Conservation (phyloP, 306 rosid genomes). For the Malus fusca region DNA sequence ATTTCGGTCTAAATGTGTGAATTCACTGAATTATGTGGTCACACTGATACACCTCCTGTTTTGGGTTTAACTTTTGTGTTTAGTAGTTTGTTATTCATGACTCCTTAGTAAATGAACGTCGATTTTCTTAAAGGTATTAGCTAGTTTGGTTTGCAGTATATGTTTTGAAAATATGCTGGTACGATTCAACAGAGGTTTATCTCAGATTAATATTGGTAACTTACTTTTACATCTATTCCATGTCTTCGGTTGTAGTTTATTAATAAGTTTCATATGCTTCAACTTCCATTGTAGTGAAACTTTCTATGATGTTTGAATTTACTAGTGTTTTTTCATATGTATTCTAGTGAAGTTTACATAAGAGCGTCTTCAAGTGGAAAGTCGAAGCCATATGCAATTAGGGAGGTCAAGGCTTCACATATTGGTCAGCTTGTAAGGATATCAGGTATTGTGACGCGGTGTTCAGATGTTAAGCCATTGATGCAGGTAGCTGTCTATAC, state of each 20-base stretch:
- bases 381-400: constrained; percentile 79
- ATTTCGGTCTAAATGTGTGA: not conserved
- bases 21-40: not conserved
- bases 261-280: not conserved
- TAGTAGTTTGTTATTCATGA: no score
- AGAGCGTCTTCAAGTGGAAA: constrained; percentile 79
- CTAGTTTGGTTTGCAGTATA: not conserved
- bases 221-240: not conserved
- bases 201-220: not conserved
- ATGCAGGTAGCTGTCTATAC: constrained; percentile 98
- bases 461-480: constrained; percentile 96
- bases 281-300: not conserved
- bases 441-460: constrained; percentile 87
- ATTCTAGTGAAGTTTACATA: constrained; percentile 82
- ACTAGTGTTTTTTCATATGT: constrained; percentile 10
- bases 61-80: not conserved
- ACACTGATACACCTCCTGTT: not conserved
- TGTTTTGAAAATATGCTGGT: not conserved
- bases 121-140: no score
- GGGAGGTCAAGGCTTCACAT: constrained; percentile 92
- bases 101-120: no score
- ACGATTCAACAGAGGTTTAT: not conserved
- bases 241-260: not conserved
- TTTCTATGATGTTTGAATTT: not conserved
- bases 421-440: constrained; percentile 94